Percentiles rank a stretch among this genome's conserved stretches.
Conservation (phyloP, 1,284 basidiomycete genomes). For the Rhizoctonia solani region DNA sequence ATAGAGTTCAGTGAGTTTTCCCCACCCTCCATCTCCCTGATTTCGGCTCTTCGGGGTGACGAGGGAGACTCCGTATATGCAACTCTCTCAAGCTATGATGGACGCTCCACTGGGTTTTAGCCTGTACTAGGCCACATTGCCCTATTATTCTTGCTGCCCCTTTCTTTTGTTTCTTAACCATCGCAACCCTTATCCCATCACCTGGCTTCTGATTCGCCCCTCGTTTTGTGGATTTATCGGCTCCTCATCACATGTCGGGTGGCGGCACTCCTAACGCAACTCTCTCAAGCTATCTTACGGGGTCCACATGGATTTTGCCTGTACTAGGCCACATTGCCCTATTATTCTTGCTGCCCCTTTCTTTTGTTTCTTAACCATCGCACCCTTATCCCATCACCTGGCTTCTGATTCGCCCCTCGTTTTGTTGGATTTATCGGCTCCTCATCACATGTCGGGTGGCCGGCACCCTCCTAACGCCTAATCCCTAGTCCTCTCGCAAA, state of each 20-base stretch:
- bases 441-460: conserved; percentile 21
- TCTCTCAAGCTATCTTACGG: conserved; percentile 11
- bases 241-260: conserved; percentile 16
- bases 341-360: conserved; percentile 1
- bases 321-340: not conserved
- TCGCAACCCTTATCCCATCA: not conserved
- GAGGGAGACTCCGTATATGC: not conserved
- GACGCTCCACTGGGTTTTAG: conserved; percentile 6
- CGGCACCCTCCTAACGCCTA: conserved; percentile 19
- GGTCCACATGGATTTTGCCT: conserved; percentile 7
- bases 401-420: conserved; percentile 16
- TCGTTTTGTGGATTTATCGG: not conserved
- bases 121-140: not conserved
- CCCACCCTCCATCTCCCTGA: not conserved
- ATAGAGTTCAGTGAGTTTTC: conserved; percentile 89
- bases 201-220: too few relatives aligned
- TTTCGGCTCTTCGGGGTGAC: not conserved
- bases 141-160: not conserved
- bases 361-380: conserved; percentile 13
- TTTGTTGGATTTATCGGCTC: not conserved
- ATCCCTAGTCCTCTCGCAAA: not conserved
- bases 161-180: conserved; percentile 20
- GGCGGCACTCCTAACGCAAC: conserved; percentile 4
- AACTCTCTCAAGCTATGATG: conserved; percentile 18
- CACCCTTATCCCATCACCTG: too few relatives aligned